phyloP scores from a whole-genome alignment of 2,329 filamentous ascomycete species.

The Onygenales sp. region DNA sequence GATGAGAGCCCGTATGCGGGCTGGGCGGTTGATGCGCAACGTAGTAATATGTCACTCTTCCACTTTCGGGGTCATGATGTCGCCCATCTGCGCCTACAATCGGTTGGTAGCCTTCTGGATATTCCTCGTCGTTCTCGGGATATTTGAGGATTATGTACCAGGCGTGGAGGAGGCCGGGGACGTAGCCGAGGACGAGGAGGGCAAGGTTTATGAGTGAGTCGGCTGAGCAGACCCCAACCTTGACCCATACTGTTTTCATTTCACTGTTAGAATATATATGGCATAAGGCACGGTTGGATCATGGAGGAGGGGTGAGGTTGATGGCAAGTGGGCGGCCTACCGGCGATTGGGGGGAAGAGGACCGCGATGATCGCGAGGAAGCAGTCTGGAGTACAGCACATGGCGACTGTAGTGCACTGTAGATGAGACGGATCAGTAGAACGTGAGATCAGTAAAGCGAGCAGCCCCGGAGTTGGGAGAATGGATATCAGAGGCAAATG shows the following conservation, averaged over 20 bases:
- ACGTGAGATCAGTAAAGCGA: neutral
- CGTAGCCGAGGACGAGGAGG: conserved; percentile 66
- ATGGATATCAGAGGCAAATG: no score
- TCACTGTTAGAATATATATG: conserved; percentile 1
- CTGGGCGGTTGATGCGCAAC: conserved; percentile 44
- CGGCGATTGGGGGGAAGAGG: conserved; percentile 51
- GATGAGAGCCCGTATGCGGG: conserved; percentile 16
- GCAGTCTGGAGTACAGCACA: conserved; percentile 50
- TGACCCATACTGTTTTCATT: conserved; percentile 72
- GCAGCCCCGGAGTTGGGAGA: no score
- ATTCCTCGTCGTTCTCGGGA: conserved; percentile 62
- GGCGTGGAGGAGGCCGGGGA: conserved; percentile 84
- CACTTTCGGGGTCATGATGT: conserved; percentile 28
- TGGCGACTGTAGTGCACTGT: conserved; percentile 18
- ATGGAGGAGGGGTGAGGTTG: conserved; percentile 4
- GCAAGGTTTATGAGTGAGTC: conserved; percentile 94
- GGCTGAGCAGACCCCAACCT: conserved; percentile 81
- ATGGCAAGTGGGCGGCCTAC: conserved; percentile 27
- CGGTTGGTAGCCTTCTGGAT: conserved; percentile 50
- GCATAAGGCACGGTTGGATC: neutral
- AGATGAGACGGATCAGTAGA: neutral
- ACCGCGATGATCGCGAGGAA: conserved; percentile 52
- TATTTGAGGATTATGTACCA: conserved; percentile 97
- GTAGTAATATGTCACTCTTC: conserved; percentile 65
- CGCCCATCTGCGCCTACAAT: conserved; percentile 47